Conservation (phyloP, 331 rosid genomes). For the Pyracantha coccinea region DNA sequence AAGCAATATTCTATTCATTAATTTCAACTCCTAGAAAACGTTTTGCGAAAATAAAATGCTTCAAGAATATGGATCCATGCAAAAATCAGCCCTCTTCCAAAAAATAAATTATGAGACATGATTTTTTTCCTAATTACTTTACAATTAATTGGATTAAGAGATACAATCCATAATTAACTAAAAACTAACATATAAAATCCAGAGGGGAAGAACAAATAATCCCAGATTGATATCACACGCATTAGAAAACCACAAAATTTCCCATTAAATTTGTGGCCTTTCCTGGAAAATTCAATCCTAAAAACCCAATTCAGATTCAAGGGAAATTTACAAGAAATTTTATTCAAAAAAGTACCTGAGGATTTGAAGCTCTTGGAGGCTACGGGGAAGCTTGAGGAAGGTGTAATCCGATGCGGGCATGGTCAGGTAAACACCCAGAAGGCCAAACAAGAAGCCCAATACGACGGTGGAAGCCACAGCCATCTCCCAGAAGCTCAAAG, state of each 20-base stretch:
- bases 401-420: constrained; percentile 95
- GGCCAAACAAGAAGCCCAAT: constrained; percentile 39
- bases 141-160: background rate
- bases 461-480: constrained; percentile 56
- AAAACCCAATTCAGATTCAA: background rate
- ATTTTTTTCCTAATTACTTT: background rate
- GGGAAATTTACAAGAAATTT: background rate
- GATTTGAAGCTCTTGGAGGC: constrained; percentile 74
- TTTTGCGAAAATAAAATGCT: too few relatives aligned
- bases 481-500: constrained; percentile 62
- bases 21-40: too few relatives aligned
- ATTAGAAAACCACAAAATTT: background rate
- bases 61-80: too few relatives aligned
- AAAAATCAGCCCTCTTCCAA: background rate
- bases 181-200: background rate
- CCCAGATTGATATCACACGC: background rate
- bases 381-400: constrained; percentile 92
- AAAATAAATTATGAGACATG: background rate
- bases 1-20: background rate
- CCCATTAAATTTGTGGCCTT: background rate
- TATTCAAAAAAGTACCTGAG: constrained; percentile 38
- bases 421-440: constrained; percentile 67
- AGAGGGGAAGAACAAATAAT: background rate
- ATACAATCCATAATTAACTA: background rate
- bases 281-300: background rate